phyloP scores from a whole-genome alignment of 345 rosid genomes.

The Turritis glabra region DNA sequence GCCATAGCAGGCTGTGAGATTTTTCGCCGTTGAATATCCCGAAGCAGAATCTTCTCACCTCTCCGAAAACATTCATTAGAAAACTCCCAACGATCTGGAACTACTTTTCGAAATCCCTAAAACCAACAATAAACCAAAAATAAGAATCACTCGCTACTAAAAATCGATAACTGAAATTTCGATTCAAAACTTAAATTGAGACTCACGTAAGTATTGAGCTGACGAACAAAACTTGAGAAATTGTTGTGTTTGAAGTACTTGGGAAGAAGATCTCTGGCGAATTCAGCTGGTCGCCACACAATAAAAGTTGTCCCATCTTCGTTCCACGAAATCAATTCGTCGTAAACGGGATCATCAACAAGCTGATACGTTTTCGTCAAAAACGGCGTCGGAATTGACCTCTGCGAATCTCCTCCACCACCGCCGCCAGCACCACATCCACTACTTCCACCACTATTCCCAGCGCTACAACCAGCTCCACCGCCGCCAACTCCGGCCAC shows the following conservation, averaged over 20 bases:
- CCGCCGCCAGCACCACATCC: slow-evolving; percentile 36
- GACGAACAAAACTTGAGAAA: slow-evolving; percentile 95
- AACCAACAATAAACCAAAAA: background rate
- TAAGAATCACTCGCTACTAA: background rate
- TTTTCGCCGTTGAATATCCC: slow-evolving; percentile 88
- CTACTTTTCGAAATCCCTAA: slow-evolving; percentile 91
- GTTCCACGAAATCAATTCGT: slow-evolving; percentile 87
- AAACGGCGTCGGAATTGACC: slow-evolving; percentile 91
- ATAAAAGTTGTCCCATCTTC: slow-evolving; percentile 85
- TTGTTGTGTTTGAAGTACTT: slow-evolving; percentile 93
- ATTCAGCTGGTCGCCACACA: slow-evolving; percentile 94
- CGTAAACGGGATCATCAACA: slow-evolving; percentile 71
- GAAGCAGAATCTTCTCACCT: slow-evolving; percentile 77
- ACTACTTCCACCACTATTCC: slow-evolving; percentile 39
- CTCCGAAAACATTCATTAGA: slow-evolving; percentile 72
- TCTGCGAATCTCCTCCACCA: slow-evolving; percentile 55
- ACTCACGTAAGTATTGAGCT: slow-evolving; percentile 93
- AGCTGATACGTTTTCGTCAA: slow-evolving; percentile 83
- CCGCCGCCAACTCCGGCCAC: slow-evolving; percentile 40
- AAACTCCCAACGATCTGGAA: slow-evolving; percentile 97
- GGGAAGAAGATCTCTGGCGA: slow-evolving; percentile 90
- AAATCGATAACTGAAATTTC: background rate
- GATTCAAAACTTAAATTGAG: background rate
- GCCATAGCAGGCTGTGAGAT: slow-evolving; percentile 45
- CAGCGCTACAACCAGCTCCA: slow-evolving; percentile 40